A percentile compares a stretch with the other conserved stretches of the same genome.
These are phyloP conservation scores for Nothophytophthora sp. DNA, from an alignment of 352 stramenopile genomes.

Conservation along the genomic window DNA sequence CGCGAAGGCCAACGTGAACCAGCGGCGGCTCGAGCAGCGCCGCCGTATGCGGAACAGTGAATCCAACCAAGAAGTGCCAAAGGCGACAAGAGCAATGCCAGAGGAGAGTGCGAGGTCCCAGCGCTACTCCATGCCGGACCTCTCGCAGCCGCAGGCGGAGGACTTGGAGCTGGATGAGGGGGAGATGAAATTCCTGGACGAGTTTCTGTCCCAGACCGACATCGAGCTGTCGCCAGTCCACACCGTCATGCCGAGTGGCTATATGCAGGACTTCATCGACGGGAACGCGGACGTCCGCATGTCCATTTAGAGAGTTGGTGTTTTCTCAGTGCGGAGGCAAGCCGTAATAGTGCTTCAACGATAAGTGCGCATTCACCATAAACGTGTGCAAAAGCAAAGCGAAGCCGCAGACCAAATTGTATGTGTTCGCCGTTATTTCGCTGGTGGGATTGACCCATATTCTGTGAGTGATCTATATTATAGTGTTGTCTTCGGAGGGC, in stretches of 20 bases:
- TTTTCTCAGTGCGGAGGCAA: too few relatives aligned
- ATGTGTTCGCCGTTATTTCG: background rate
- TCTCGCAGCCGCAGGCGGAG: background rate
- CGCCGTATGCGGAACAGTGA: conserved; percentile 19
- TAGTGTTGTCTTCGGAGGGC: too few relatives aligned
- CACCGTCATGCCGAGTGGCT: background rate
- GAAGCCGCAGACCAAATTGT: background rate
- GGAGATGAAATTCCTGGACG: conserved; percentile 22
- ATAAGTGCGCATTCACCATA: background rate
- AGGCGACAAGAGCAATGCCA: background rate
- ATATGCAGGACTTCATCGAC: conserved; percentile 6
- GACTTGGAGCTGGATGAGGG: conserved; percentile 15
- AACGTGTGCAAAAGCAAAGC: too few relatives aligned
- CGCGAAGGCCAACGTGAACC: conserved; percentile 43
- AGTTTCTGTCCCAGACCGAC: conserved; percentile 27
- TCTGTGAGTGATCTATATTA: too few relatives aligned
- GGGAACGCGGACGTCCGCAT: conserved; percentile 10
- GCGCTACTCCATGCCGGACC: conserved; percentile 16
- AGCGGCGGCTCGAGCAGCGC: conserved; percentile 33
- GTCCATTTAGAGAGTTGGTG: conserved; percentile 16
- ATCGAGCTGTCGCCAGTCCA: conserved; percentile 23
- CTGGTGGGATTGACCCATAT: background rate
- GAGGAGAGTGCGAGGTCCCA: conserved; percentile 7
- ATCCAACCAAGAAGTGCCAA: background rate
- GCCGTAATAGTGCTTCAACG: background rate